Conservation (phyloP, 345 rosid genomes). For the Eucalyptus melliodora region DNA sequence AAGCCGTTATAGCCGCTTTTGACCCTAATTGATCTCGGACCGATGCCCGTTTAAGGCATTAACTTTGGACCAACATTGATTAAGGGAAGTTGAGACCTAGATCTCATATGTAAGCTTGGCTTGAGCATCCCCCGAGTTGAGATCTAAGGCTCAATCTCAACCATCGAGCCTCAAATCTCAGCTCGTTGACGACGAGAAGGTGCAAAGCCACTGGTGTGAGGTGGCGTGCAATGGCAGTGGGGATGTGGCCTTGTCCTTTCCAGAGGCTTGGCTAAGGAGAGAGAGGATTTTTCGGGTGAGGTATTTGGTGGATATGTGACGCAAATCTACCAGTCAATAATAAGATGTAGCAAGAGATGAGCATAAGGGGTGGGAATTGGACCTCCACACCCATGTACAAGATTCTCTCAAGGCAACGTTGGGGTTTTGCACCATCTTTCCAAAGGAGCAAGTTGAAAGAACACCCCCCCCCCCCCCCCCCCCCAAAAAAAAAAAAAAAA, state of each 20-base stretch:
- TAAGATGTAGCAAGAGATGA: neutral
- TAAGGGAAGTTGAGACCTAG: neutral
- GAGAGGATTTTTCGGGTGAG: neutral
- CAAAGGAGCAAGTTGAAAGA: neutral
- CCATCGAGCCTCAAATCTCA: neutral
- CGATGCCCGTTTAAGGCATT: neutral
- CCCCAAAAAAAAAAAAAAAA: too few relatives aligned
- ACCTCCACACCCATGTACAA: neutral
- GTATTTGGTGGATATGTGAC: neutral
- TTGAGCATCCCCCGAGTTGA: neutral
- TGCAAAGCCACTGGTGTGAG: neutral
- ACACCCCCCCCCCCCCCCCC: too few relatives aligned
- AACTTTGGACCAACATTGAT: neutral
- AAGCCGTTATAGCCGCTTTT: neutral
- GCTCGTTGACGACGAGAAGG: neutral
- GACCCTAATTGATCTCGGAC: neutral
- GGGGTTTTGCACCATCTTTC: neutral
- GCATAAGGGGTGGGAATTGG: neutral
- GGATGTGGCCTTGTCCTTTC: neutral
- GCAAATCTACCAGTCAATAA: neutral
- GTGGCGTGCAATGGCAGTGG: neutral
- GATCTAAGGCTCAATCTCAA: neutral
- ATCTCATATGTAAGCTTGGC: neutral
- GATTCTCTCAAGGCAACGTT: neutral
- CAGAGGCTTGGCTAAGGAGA: neutral